Conservation (phyloP, 768 basidiomycete genomes). For the Agrocybe pediades region DNA sequence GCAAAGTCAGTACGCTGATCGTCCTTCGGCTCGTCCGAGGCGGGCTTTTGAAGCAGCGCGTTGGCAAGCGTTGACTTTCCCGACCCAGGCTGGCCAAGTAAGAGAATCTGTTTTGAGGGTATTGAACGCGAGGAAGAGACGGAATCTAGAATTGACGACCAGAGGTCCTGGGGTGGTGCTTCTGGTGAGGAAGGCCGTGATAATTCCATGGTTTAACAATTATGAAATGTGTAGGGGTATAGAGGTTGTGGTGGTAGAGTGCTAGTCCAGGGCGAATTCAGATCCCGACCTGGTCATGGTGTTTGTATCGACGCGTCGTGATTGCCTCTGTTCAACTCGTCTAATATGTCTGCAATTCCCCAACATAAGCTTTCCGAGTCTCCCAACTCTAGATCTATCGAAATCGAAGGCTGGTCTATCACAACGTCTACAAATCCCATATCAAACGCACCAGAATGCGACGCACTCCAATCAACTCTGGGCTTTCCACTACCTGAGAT, state of each 20-base stretch:
- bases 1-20: slow-evolving; percentile 75
- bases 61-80: slow-evolving; percentile 80
- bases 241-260: background rate
- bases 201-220: slow-evolving; percentile 33
- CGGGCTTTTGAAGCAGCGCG: slow-evolving; percentile 69
- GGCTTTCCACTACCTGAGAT: slow-evolving; percentile 93
- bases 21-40: slow-evolving; percentile 55
- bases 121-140: slow-evolving; percentile 80
- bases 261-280: slow-evolving; percentile 6
- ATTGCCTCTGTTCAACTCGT: slow-evolving; percentile 6
- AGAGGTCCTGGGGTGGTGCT: slow-evolving; percentile 78
- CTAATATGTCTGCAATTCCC: slow-evolving; percentile 52
- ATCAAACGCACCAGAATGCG: slow-evolving; percentile 75
- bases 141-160: slow-evolving; percentile 91
- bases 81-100: slow-evolving; percentile 78
- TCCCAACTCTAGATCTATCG: slow-evolving; percentile 68
- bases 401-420: slow-evolving; percentile 69
- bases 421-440: slow-evolving; percentile 76
- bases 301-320: background rate
- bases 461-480: slow-evolving; percentile 62
- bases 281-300: slow-evolving; percentile 15
- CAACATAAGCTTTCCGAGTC: slow-evolving; percentile 69
- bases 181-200: slow-evolving; percentile 71
- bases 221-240: background rate
- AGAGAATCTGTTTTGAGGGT: slow-evolving; percentile 83